Evolutionary conservation across 345 rosid genomes (phyloP), one percentile per base, ranked within the genome.

Genomic region (Barbarea vulgaris): DNA sequence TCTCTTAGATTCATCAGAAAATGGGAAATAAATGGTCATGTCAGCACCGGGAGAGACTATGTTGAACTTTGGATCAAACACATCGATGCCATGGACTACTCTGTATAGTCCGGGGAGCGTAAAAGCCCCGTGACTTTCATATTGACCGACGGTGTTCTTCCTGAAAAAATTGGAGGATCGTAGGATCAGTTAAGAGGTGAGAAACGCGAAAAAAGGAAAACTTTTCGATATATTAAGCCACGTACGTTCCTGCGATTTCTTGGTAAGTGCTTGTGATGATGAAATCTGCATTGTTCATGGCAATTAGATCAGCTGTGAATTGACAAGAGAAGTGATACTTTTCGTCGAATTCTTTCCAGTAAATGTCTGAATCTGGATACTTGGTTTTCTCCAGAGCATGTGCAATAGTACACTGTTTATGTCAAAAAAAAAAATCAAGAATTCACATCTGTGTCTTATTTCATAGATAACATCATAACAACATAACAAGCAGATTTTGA

Each of bases 311-410:
- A 79, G 99, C 99, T 51, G 98, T 93, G 83, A 95, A 89, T 57
- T 93, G 99, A 74, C 99, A 95, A 37, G 98, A 89, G 88, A 95
- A 95, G 77, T 95, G 99, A 80, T 95, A 93, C 78, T 95, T 93
- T 18, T 83, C 87, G 46, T 95, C 98, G 66, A 87, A 96, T 10
- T 89, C 90, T 79, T 87, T 93, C 99, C 99, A 96, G 79, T 92
- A 96, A 59, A 96, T 85, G 85, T 96, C 98, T 33, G 99, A 96
- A 64, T 96, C 96, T n/a, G 97, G 97, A 86, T 93, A 96, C 81
- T 95, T 96, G 9, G 99, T 93, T 81, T 96, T 96, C 90, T 93
- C 98, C 90, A 93, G 67, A 33, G 99, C 99, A 88, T 93, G 99
- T 9, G 98, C 99, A 77, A 95, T 95, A 68, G 93, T 95, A 79